Conservation (phyloP, 73 alveolate genomes). For the Effrenium voratum region DNA sequence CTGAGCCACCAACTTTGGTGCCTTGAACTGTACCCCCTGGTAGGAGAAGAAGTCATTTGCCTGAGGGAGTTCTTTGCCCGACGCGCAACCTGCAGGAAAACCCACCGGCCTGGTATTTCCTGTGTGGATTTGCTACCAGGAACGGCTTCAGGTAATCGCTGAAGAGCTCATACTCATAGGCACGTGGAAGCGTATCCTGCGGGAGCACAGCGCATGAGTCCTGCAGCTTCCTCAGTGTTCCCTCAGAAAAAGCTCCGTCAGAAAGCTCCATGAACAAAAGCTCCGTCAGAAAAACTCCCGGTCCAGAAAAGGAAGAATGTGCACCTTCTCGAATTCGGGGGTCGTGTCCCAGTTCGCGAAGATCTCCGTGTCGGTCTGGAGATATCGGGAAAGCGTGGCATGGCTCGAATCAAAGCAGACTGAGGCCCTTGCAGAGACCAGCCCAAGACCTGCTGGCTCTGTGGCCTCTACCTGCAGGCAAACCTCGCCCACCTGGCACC, state of each 20-base stretch:
- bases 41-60: slow-evolving; percentile 72
- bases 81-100: not conserved
- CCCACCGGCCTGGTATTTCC: slow-evolving; percentile 58
- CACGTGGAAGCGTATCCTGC: slow-evolving; percentile 78
- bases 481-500: slow-evolving; percentile 32
- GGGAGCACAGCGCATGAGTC: not conserved
- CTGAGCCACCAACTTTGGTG: no score
- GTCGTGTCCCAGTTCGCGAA: slow-evolving; percentile 82
- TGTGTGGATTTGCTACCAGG: slow-evolving; percentile 23
- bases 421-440: slow-evolving; percentile 31
- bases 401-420: not conserved
- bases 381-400: not conserved
- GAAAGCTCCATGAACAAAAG: not conserved
- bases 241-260: not conserved
- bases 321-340: slow-evolving; percentile 88
- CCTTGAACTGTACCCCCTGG: slow-evolving; percentile 93
- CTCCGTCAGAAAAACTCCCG: not conserved
- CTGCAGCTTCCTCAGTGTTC: not conserved
- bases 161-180: slow-evolving; percentile 84
- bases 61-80: not conserved
- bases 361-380: slow-evolving; percentile 75
- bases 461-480: slow-evolving; percentile 78
- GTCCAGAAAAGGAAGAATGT: slow-evolving; percentile 86
- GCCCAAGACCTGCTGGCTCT: slow-evolving; percentile 60
- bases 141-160: slow-evolving; percentile 91